Evolutionary conservation across 768 basidiomycete genomes (phyloP), one percentile per base, ranked within the genome.

Genomic region (Holtermanniella nyarrowii): DNA sequence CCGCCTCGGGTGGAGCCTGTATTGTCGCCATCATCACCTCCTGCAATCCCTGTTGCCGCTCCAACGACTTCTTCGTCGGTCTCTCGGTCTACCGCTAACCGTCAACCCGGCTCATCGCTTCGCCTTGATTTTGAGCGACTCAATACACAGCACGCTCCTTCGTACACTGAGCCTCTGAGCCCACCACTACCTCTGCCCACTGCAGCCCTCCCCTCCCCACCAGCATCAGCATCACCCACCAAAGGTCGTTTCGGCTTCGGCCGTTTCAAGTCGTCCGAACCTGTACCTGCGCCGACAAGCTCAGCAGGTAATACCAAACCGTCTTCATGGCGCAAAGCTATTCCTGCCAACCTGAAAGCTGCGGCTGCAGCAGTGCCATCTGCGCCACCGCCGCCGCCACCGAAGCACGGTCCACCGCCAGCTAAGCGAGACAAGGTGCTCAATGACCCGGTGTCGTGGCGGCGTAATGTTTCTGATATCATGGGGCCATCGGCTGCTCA

Each of bases 381-480:
- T 39, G 21, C 42, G 37, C 5, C 41, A 21, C 2, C 18, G 4
- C 18, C 26, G 18, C 44, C 5, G 41, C 21, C 25, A 26, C 24
- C 41, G 25, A 55, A 55, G 41, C 45, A 55, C 42, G 54, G 56
- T 26, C 48, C 52, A 40, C 53, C 48, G 21, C 42, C 48, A 4
- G 23, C 10, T 7, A 53, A 44, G 13, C 37, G 31, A n/a, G n/a
- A n/a, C n/a, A 55, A 56, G 42, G 58, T 54, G 1, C 51, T 56
- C 31, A 62, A 62, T 50, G 53, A 56, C 48, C 65, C 65, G 4
- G 63, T 60, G 25, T 58, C 50, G 44, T 67, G 65, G 65, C 57
- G 57, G 49, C 54, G 57, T 48, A 67, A 64, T 61, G 65, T 67
- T 12, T 62, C 65, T 20, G 58, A 52, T 49, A 67, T 67, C 26